These are phyloP conservation scores for Rhododendron ferrugineum DNA, from an alignment of 148 eudicot species.

Conservation along the genomic window DNA sequence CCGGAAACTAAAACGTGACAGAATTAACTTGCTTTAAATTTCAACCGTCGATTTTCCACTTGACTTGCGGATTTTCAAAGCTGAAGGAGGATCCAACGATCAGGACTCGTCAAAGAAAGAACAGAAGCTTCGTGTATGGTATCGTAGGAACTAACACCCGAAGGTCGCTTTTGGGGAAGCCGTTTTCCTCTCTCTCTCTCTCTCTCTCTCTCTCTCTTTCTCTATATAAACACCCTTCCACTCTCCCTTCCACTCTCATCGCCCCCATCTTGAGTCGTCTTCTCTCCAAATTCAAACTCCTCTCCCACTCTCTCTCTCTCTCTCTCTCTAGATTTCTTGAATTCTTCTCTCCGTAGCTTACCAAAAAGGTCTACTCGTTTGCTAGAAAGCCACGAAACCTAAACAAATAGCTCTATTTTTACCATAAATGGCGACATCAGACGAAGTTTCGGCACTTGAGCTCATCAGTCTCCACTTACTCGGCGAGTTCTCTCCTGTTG, in stretches of 20 bases:
- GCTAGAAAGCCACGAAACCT: no score
- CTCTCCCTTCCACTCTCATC: slow-evolving; percentile 25
- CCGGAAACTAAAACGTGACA: neutral
- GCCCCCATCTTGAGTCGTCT: no score
- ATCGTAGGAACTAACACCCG: neutral
- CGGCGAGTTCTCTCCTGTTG: slow-evolving; percentile 35
- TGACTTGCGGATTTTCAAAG: neutral
- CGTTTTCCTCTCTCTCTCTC: neutral
- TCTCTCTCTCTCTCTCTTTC: no score
- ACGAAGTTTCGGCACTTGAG: no score
- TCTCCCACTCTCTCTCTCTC: neutral
- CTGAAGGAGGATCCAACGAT: neutral
- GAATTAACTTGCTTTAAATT: neutral
- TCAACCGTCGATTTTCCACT: neutral
- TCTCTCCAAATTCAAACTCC: no score
- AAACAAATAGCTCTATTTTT: slow-evolving; percentile 16
- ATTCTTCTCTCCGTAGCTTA: neutral
- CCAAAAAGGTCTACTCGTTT: neutral
- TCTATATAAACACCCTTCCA: slow-evolving; percentile 34
- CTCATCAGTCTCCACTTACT: slow-evolving; percentile 25
- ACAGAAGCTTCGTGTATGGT: no score
- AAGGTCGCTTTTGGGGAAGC: neutral
- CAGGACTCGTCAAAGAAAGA: neutral
- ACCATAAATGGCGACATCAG: slow-evolving; percentile 3
- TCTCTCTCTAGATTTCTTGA: neutral